Conservation (phyloP, 192 early-diverging fungal species). For the Umbelopsis isabellina region DNA sequence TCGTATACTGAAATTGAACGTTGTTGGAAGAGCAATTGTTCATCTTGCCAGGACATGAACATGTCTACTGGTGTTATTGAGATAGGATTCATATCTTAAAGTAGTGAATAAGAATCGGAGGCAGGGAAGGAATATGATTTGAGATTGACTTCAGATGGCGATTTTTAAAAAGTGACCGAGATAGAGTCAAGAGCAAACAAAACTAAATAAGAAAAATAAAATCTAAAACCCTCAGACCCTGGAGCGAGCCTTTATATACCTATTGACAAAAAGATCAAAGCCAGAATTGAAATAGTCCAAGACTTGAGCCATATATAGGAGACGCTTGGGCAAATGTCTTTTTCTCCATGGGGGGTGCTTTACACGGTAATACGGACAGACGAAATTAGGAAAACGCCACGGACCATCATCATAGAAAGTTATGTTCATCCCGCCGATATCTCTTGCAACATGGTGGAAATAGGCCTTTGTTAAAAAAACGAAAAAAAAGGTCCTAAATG, state of each 20-base stretch:
- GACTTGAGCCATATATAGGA: conserved; percentile 7
- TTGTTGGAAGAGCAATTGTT: background rate
- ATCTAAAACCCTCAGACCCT: background rate
- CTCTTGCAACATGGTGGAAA: too few relatives aligned
- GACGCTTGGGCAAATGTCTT: background rate
- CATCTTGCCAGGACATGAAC: background rate
- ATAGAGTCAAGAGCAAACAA: background rate
- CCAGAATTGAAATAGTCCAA: conserved; percentile 20
- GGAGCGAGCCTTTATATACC: conserved; percentile 5
- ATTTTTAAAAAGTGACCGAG: too few relatives aligned
- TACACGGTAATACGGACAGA: background rate
- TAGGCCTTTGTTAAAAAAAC: background rate
- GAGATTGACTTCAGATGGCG: background rate
- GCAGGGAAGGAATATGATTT: background rate
- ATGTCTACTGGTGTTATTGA: conserved; percentile 2
- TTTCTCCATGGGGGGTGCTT: background rate
- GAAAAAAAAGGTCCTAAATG: background rate
- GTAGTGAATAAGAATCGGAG: background rate
- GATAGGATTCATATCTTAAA: background rate
- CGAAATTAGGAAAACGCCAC: conserved; percentile 11
- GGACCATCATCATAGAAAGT: background rate
- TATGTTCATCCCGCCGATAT: background rate
- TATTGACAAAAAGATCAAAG: conserved; percentile 14
- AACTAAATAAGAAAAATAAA: background rate
- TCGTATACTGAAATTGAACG: conserved; percentile 8